Evolutionary conservation across 495 filamentous ascomycete species (phyloP), one percentile per base, ranked within the genome.

Genomic region (Wilcoxina mikolae): DNA sequence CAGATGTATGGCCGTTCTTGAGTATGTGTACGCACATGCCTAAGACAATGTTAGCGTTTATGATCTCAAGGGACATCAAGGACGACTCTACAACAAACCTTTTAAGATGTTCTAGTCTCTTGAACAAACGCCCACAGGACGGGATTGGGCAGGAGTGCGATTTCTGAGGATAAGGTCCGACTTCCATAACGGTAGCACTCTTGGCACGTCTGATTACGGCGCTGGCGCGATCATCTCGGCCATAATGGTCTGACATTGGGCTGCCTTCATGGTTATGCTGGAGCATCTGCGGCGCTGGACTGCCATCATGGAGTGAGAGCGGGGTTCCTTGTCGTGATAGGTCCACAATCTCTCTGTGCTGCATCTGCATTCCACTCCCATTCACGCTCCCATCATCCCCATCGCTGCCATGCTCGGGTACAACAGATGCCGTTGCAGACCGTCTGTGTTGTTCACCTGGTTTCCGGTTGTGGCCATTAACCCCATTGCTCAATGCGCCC

Each of bases 61-160:
- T 18, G 39, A 12, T 43, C 39, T 49, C 23, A 4, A 15, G 20
- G 27, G 12, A 49, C 27, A 11, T 27, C 15, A 15, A 26, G 46
- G 23, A 29, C 7, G 25, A 20, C 3, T 15, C 4, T 39, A 51
- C 51, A 59, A 66, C 85, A 78, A 85, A 94, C 87, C 91, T 83
- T 76, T 98, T 98, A 62, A 98, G 79, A 75, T 98, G 91, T 71
- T 98, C 91, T 74, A 98, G 78, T 66, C 91, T 82, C 80, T 98
- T 98, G 77, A 98, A 98, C 58, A 95, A 77, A 67, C 93, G 82
- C 41, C 93, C 91, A 68, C 91, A 98, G 23, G 88, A 87, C 24
- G 93, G 93, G 67, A 98, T 98, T n/a, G 91, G 91, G 72, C 91
- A 98, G 7, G 88, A 94, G 68, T 98, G 91, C 9, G 87, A 90